Evolutionary conservation across 768 basidiomycete genomes (phyloP), one percentile per base, ranked within the genome.

Genomic region (Amanita pseudoporphyria): DNA sequence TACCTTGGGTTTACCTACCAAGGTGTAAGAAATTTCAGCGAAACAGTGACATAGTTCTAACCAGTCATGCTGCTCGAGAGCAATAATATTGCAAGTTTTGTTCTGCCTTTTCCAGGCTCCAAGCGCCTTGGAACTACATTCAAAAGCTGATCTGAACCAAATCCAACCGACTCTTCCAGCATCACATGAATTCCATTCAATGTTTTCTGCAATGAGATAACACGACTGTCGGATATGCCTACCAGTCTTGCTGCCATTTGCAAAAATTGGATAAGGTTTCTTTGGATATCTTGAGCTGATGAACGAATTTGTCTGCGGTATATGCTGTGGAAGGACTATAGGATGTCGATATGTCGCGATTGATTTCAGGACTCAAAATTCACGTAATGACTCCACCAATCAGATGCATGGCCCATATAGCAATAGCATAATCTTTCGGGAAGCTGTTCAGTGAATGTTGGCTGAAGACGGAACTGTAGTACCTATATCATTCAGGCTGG

Each of bases 11-110:
- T 64, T 66, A 45, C 66, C 67, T 68, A 30, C 35, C 35, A 37
- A 19, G 37, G 4, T n/a, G 32, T 16, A 35, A 24, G 21, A 6
- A 19, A n/a, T 10, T 47, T 22, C 35, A 28, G 33, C 13, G n/a
- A 28, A 18, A 32, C 3, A 32, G 24, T 18, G 13, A 5, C 9
- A 61, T 62, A 52, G 64, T 61, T 69, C 58, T 63, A 66, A 61
- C 84, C 84, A 13, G 85, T 87, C 19, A 86, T 87, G 6, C 84
- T 86, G 53, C 84, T 85, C 1, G 84, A 87, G 56, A 87, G 84
- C 46, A 73, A 77, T 47, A 87, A 65, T 55, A 86, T 79, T 5
- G 86, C 84, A 12, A 87, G 52, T 37, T 77, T 74, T 10, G 67
- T 75, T 58, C 71, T 79, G 21, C 71, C 78, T 62, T 84, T 83